These are phyloP conservation scores for Kodamaea derodonti DNA, from an alignment of 1,139 yeast genomes.

Conservation along the genomic window DNA sequence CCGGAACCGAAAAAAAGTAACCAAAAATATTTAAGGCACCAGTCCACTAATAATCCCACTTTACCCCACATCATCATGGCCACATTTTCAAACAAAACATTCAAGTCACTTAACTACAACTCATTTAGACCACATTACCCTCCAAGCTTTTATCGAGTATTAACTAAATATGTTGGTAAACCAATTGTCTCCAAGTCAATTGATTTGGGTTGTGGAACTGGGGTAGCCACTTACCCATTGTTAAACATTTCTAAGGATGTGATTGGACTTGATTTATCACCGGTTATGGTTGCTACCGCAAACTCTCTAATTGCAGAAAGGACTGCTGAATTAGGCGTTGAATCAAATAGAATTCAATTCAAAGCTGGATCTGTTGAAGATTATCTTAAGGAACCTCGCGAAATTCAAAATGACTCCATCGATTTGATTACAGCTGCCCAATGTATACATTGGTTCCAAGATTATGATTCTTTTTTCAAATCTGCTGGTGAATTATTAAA, in stretches of 20 bases:
- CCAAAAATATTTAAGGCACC: no score
- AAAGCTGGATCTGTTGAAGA: conserved; percentile 35
- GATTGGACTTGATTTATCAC: conserved; percentile 33
- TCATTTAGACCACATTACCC: conserved; percentile 37
- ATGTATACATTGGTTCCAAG: conserved; percentile 46
- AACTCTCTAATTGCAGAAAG: conserved; percentile 21
- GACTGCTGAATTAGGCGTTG: conserved; percentile 24
- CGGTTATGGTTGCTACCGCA: conserved; percentile 34
- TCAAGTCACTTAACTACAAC: conserved; percentile 56
- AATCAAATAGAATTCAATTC: conserved; percentile 24
- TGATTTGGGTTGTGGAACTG: conserved; percentile 43
- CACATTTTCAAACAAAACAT: conserved; percentile 57
- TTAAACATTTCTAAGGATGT: conserved; percentile 29
- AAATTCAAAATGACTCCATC: conserved; percentile 17
- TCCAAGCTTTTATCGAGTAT: conserved; percentile 18
- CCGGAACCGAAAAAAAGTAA: not conserved
- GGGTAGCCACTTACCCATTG: conserved; percentile 38
- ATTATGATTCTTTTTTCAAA: conserved; percentile 30
- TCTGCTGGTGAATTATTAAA: conserved; percentile 27
- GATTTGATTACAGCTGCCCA: conserved; percentile 46
- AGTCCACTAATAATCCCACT: no score
- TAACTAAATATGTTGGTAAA: conserved; percentile 18
- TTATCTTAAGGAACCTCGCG: conserved; percentile 18
- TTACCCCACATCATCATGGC: no score
- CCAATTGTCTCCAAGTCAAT: conserved; percentile 18